phyloP scores from a whole-genome alignment of 2,329 filamentous ascomycete species.

The Lasiodiplodia gonubiensis region DNA sequence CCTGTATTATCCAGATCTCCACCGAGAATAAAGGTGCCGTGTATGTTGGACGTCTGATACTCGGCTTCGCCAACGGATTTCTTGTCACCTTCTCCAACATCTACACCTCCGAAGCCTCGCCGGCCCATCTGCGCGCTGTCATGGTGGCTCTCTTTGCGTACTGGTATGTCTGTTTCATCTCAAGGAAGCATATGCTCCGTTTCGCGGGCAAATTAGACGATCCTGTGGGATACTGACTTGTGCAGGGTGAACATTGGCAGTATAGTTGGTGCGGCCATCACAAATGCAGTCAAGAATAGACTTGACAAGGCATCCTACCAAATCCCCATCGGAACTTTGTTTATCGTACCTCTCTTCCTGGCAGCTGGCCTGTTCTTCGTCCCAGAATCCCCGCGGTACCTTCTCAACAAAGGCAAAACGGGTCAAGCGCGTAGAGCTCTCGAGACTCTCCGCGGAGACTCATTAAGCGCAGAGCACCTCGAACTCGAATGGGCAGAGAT shows the following conservation, averaged over 20 bases:
- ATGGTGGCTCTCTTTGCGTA: constrained; percentile 53
- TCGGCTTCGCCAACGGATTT: constrained; percentile 45
- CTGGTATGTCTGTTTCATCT: constrained; percentile 37
- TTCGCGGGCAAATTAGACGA: constrained; percentile 35
- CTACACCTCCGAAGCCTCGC: constrained; percentile 52
- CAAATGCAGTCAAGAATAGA: constrained; percentile 43
- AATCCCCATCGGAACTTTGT: constrained; percentile 59
- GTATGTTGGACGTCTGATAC: constrained; percentile 54
- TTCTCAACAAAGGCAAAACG: constrained; percentile 60
- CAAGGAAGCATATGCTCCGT: constrained; percentile 36
- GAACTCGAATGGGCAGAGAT: constrained; percentile 40
- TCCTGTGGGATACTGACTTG: background rate
- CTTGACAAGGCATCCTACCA: constrained; percentile 44
- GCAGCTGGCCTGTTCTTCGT: constrained; percentile 43
- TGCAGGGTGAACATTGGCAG: constrained; percentile 53
- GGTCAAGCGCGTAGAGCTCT: constrained; percentile 57
- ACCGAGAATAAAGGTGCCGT: constrained; percentile 32
- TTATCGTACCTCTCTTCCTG: constrained; percentile 57
- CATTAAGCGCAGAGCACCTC: constrained; percentile 38
- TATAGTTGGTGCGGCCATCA: constrained; percentile 54
- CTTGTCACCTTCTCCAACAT: constrained; percentile 62
- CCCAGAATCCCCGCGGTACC: constrained; percentile 52
- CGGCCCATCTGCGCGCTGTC: constrained; percentile 49
- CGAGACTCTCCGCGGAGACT: constrained; percentile 28
- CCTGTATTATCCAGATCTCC: constrained; percentile 38